Conservation (phyloP, 2,329 filamentous ascomycete species). For the Cercospora brassicicola region DNA sequence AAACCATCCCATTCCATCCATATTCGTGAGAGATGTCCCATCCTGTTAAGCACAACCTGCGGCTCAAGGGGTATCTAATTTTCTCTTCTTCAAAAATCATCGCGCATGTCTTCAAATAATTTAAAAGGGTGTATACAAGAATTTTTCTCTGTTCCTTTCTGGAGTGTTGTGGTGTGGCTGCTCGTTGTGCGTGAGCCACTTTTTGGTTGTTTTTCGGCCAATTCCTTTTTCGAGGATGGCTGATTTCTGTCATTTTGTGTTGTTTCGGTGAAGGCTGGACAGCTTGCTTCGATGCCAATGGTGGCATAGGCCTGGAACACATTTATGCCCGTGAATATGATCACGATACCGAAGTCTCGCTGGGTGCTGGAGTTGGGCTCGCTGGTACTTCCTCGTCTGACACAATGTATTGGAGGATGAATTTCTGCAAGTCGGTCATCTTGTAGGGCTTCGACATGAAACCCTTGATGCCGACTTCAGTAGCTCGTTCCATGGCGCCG, state of each 20-base stretch:
- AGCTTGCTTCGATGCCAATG: too few species aligned
- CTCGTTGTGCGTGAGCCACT: not conserved
- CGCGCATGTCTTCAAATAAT: not conserved
- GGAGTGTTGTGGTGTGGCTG: not conserved
- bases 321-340: too few species aligned
- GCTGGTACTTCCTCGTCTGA: not conserved
- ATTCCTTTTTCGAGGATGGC: not conserved
- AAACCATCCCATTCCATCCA: too few species aligned
- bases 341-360: not conserved
- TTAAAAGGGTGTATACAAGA: not conserved
- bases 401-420: constrained; percentile 55
- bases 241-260: not conserved
- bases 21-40: not conserved
- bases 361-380: not conserved
- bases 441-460: constrained; percentile 70
- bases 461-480: constrained; percentile 64
- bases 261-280: too few species aligned
- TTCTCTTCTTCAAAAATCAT: not conserved
- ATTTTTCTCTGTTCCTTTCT: not conserved
- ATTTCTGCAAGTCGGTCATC: constrained; percentile 60
- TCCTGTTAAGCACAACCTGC: not conserved
- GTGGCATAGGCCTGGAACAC: too few species aligned
- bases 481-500: constrained; percentile 60
- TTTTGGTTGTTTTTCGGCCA: not conserved
- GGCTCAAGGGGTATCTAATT: not conserved